Evolutionary conservation across 1,284 basidiomycete genomes (phyloP).

Genomic region (Chalciporus sp.): DNA sequence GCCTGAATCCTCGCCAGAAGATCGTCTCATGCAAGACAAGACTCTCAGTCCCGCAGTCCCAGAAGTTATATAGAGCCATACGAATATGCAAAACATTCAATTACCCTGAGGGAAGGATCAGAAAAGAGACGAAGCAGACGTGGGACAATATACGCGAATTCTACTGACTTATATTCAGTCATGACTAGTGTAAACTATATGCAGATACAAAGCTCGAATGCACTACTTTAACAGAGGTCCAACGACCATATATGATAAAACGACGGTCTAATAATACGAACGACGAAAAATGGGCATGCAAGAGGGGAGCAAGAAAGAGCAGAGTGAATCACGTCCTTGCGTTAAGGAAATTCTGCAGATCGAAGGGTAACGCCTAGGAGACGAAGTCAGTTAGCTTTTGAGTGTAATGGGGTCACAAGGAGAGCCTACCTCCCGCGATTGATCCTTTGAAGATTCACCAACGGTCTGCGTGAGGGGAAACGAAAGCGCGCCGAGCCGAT

Average conservation of each 20-base stretch:
- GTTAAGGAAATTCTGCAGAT: slow-evolving; percentile 53
- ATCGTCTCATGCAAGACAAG: too few relatives aligned
- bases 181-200: slow-evolving; percentile 28
- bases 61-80: too few relatives aligned
- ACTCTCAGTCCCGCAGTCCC: too few relatives aligned
- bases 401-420: not conserved
- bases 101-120: too few relatives aligned
- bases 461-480: slow-evolving; percentile 13
- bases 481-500: slow-evolving; percentile 44
- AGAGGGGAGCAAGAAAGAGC: not conserved
- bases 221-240: slow-evolving; percentile 16
- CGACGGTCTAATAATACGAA: slow-evolving; percentile 5
- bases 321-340: slow-evolving; percentile 36
- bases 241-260: slow-evolving; percentile 14
- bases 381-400: not conserved
- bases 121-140: too few relatives aligned
- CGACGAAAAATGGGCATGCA: not conserved
- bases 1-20: too few relatives aligned
- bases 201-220: slow-evolving; percentile 15
- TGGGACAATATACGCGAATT: too few relatives aligned
- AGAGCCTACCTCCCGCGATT: slow-evolving; percentile 24
- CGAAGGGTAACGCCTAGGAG: slow-evolving; percentile 44
- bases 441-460: slow-evolving; percentile 32
- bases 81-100: too few relatives aligned
- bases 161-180: not conserved